Conservation (phyloP, 805 yeast genomes). For the Torulaspora quercuum region DNA sequence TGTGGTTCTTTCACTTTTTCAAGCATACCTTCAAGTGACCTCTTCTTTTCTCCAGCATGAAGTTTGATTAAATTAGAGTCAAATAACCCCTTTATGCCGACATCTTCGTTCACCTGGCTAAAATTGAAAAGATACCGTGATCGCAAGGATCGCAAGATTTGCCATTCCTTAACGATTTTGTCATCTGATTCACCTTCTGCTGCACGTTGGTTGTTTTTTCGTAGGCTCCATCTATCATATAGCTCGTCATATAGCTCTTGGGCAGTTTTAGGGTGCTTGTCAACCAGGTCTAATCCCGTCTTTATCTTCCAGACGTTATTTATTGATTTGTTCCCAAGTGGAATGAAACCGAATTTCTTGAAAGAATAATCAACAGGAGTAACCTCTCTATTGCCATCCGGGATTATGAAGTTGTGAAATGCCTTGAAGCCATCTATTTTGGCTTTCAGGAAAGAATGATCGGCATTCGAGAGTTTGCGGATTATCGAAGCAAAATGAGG, state of each 20-base stretch:
- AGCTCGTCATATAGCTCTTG: constrained; percentile 21
- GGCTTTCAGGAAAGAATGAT: constrained; percentile 16
- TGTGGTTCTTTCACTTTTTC: constrained; percentile 20
- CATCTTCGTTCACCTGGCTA: constrained; percentile 34
- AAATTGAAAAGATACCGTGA: constrained; percentile 39
- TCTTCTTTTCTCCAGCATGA: constrained; percentile 14
- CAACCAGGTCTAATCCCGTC: constrained; percentile 40
- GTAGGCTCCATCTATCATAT: constrained; percentile 14
- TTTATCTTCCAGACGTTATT: constrained; percentile 39
- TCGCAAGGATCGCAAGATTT: constrained; percentile 42
- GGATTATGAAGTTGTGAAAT: constrained; percentile 21
- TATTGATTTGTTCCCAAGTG: constrained; percentile 34
- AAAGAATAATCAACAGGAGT: constrained; percentile 20
- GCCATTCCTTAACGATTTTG: constrained; percentile 39
- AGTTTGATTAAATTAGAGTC: constrained; percentile 24
- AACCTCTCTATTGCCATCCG: background rate
- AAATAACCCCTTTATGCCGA: constrained; percentile 42
- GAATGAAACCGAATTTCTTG: constrained; percentile 33
- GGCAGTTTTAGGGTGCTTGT: constrained; percentile 24
- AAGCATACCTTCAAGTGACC: constrained; percentile 11
- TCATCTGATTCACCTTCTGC: constrained; percentile 14
- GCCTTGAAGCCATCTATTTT: constrained; percentile 29
- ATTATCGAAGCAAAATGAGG: constrained; percentile 21
- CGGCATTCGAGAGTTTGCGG: constrained; percentile 15
- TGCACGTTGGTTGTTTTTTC: constrained; percentile 10